Percentiles rank a stretch among this genome's conserved stretches.
Evolutionary conservation across 2,329 filamentous ascomycete species (phyloP).

Genomic region (Sporothrix brasiliensis): DNA sequence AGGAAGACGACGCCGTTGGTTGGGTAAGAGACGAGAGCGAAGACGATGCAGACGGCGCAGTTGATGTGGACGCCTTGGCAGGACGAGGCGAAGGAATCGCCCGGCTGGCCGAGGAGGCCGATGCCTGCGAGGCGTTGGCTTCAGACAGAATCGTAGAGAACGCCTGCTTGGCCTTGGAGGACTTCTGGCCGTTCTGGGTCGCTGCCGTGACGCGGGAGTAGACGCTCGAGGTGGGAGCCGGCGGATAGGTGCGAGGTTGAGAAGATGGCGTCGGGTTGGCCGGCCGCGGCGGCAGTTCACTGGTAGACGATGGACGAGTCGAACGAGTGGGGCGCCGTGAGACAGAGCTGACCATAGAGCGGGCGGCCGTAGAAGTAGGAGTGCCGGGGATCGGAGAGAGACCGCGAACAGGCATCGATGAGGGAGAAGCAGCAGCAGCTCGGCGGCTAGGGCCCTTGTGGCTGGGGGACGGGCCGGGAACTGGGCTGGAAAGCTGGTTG

Average conservation of each 20-base stretch:
- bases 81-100: not conserved
- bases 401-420: not conserved
- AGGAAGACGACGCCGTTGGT: not conserved
- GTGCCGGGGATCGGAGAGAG: constrained; percentile 1
- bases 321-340: not conserved
- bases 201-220: not conserved
- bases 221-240: not conserved
- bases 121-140: not conserved
- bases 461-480: not conserved
- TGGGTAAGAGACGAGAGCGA: not conserved
- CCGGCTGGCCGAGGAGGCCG: not conserved
- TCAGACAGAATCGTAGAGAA: not conserved
- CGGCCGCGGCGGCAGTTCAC: not conserved
- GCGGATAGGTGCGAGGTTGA: not conserved
- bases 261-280: not conserved
- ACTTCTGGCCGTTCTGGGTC: not conserved
- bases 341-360: not conserved
- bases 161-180: not conserved
- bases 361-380: not conserved
- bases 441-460: not conserved
- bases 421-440: not conserved
- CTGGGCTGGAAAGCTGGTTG: not conserved
- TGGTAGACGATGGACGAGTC: not conserved
- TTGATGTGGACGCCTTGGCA: not conserved
- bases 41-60: not conserved